phyloP scores from a whole-genome alignment of 768 basidiomycete species.

The Boletus coccyginus region DNA sequence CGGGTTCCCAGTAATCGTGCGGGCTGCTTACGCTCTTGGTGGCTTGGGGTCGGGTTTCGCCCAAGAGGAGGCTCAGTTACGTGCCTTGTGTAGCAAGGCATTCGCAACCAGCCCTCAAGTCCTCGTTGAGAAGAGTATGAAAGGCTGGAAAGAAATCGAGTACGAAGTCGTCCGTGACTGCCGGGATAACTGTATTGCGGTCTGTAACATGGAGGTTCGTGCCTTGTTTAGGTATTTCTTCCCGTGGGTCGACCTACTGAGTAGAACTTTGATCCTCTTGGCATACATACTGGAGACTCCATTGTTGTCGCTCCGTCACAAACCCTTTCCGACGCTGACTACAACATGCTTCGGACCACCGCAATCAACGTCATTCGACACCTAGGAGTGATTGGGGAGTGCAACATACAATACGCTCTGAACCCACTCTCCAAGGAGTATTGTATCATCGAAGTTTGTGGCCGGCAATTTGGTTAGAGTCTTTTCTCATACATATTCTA shows the following conservation, averaged over 20 bases:
- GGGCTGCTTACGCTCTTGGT: conserved; percentile 95
- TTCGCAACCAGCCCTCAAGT: conserved; percentile 98
- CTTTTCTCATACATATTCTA: conserved; percentile 19
- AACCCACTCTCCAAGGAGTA: conserved; percentile 95
- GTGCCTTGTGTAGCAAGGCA: conserved; percentile 86
- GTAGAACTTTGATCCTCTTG: conserved; percentile 98
- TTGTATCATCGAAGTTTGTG: conserved; percentile 90
- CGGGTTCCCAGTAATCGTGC: conserved; percentile 94
- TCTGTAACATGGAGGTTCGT: conserved; percentile 99
- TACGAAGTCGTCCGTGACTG: conserved; percentile 99
- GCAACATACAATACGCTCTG: conserved; percentile 98
- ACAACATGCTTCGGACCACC: conserved; percentile 98
- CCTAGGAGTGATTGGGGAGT: conserved; percentile 95
- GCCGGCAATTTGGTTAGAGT: background rate
- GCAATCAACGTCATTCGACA: conserved; percentile 99
- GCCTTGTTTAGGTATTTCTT: background rate
- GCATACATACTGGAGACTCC: conserved; percentile 98
- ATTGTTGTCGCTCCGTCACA: conserved; percentile 98
- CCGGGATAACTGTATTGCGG: conserved; percentile 97
- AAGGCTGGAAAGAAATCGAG: conserved; percentile 99
- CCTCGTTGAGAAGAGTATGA: conserved; percentile 99
- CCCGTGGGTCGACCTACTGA: background rate
- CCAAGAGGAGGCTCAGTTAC: conserved; percentile 87
- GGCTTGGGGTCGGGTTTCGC: conserved; percentile 96
- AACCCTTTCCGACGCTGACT: conserved; percentile 97